A percentile compares a stretch with the other conserved stretches of the same genome.
Conservation (phyloP, 108 stramenopile genomes). For the Mayamaea pseudoterrestris region DNA sequence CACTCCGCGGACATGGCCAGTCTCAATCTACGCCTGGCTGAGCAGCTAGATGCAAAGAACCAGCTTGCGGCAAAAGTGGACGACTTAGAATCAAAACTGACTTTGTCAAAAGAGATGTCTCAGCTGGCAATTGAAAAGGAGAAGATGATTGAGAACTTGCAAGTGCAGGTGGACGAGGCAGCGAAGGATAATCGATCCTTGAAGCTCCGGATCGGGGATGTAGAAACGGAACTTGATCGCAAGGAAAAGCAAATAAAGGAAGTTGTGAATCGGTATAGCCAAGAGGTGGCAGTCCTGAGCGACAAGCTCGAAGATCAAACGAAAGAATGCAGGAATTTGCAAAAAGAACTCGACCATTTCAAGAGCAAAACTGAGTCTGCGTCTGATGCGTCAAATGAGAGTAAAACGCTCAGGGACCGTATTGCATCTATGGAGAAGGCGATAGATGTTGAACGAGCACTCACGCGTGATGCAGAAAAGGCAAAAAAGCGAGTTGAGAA, state of each 20-base stretch:
- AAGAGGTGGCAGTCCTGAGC: constrained; percentile 25
- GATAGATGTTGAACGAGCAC: constrained; percentile 11
- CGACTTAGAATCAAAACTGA: constrained; percentile 11
- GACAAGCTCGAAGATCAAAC: constrained; percentile 24
- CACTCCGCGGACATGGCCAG: constrained; percentile 5
- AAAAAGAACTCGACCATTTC: constrained; percentile 21
- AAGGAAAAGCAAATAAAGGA: constrained; percentile 30
- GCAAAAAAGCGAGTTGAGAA: constrained; percentile 10
- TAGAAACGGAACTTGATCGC: constrained; percentile 24
- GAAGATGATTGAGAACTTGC: background rate
- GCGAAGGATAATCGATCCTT: constrained; percentile 12
- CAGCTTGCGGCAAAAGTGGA: constrained; percentile 13
- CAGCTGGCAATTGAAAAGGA: background rate
- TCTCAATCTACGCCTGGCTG: constrained; percentile 15
- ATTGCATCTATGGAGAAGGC: constrained; percentile 14
- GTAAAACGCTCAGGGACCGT: constrained; percentile 16
- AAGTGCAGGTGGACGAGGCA: constrained; percentile 14
- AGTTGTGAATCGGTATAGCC: constrained; percentile 25
- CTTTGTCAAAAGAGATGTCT: constrained; percentile 1
- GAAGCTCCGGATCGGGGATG: constrained; percentile 17
- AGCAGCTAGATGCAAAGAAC: constrained; percentile 13
- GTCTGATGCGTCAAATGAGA: constrained; percentile 16
- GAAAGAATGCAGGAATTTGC: constrained; percentile 18
- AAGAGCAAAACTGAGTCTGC: constrained; percentile 12
- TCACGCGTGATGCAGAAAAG: constrained; percentile 15